Base-by-base conservation (phyloP, 1,139 yeast species). In the Sugiyamaella paludigena region DNA sequence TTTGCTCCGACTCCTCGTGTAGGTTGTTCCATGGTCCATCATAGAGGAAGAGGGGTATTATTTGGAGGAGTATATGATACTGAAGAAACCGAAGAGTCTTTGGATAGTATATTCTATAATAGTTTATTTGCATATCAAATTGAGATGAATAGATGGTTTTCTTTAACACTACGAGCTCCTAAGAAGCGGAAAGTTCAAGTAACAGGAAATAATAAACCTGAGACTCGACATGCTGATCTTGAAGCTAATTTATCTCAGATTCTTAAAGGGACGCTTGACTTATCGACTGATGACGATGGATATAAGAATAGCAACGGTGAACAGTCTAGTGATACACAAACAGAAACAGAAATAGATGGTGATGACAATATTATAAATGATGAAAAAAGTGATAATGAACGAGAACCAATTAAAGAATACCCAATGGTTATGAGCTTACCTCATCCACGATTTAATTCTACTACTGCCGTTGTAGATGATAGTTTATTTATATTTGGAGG, bases 11-110 rank as follows among this genome's bases (percentile, higher is more conserved):
- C 89, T 4, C 87, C 97, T 19, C 79, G 98, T 61, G 97, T 87
- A n/a, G 98, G 98, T 0, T 87, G 96, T 63, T 84, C 95, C 3
- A 80, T 92, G 81, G 91, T 82, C 2, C 77, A 78, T 61, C 98
- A 92, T 68, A 87, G 89, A 60, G 95, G 94, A 53, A 81, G 98
- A 73, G 98, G 98, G 51, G 79, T 92, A 12, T 64, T 91, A 64
- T 92, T 91, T 71, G 98, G 98, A 36, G 98, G 98, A 55, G 98
- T 92, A 11, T 91, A 80, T 63, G 98, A 92, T 68, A 86, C 79
- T 53, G 96, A 89, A 58, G 98, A 92, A 67, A 91, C 96, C 32
- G 98, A 92, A 66, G 98, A 92, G 66, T 80, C 86, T 46, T 72
- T 92, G 56, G 94, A 86, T 40, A 87, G 96, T 2, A 82, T 80